Evolutionary conservation across 805 yeast species (phyloP), one percentile per base, ranked within the genome.

Genomic region (Torulaspora indica): DNA sequence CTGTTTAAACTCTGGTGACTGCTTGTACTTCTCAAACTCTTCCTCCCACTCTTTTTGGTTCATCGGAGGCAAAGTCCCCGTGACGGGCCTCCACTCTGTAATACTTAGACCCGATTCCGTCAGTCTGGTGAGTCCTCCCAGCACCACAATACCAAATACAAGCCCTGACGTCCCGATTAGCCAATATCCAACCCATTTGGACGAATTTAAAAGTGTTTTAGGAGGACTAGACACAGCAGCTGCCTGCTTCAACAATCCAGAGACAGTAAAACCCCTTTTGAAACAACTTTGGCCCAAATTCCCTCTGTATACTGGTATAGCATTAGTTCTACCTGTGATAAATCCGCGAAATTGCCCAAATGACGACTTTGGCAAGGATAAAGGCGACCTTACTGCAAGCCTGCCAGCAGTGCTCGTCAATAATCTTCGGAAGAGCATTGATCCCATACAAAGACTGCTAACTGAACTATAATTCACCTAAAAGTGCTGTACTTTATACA

Each of bases 81-180:
- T 88, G 22, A 93, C 89, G 1, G 99, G 99, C 63, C 82, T 87
- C 99, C 99, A 93, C 61, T 93, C 98, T 1, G 98, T 93, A 63
- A 93, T 93, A 38, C 95, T 85, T 36, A 93, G 72, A 0, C 98
- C 99, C 0, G 96, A 86, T 61, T 93, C 99, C 0, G 98, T 93
- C 35, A 93, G 73, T 57, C 99, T 77, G 0, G 98, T 93, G 36
- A 93, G 73, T 0, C 99, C 99, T 36, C 98, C 99, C 4, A 93
- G 72, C n/a, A 93, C 81, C 12, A 93, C 98, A 49, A 93, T 93
- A 28, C 95, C 96, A 65, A 93, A 93, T 1, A 93, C 96, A 12
- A 93, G 69, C 0, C 85, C 83, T 1, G 97, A 85, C 0, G 95
- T 82, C 18, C 93, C 91, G 5, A 90, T 68, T 43, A 95, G 75